A percentile compares a stretch with the other conserved stretches of the same genome.
Evolutionary conservation across 2,329 filamentous ascomycete genomes (phyloP).

Genomic region (Decorospora gaudefroyi): DNA sequence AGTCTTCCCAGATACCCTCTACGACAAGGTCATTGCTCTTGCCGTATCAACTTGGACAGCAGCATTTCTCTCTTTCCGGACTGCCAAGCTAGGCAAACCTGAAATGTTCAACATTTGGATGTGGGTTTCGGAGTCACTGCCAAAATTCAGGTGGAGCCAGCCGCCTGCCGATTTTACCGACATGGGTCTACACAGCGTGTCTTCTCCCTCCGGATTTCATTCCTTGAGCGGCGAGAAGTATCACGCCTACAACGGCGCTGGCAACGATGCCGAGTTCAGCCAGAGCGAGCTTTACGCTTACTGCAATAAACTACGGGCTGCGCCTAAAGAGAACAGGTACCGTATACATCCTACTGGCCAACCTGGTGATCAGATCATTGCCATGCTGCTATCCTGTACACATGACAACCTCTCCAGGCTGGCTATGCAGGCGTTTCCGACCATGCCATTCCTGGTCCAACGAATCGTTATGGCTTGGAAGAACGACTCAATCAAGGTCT

Average conservation of each 20-base stretch:
- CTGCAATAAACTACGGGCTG: slow-evolving; percentile 50
- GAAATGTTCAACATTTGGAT: slow-evolving; percentile 34
- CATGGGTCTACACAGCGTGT: slow-evolving; percentile 33
- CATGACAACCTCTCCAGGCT: slow-evolving; percentile 41
- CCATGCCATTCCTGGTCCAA: slow-evolving; percentile 40
- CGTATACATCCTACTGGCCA: slow-evolving; percentile 48
- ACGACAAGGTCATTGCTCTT: slow-evolving; percentile 55
- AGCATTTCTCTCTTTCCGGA: slow-evolving; percentile 55
- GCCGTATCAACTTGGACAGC: slow-evolving; percentile 58
- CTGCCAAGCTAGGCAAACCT: slow-evolving; percentile 56
- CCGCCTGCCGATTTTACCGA: slow-evolving; percentile 23
- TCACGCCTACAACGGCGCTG: slow-evolving; percentile 53
- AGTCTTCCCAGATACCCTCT: slow-evolving; percentile 49
- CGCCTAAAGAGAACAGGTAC: slow-evolving; percentile 51
- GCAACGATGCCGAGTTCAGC: slow-evolving; percentile 54
- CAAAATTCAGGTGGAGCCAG: slow-evolving; percentile 16
- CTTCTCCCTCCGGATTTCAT: slow-evolving; percentile 25
- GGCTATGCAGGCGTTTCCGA: slow-evolving; percentile 53
- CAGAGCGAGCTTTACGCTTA: slow-evolving; percentile 57
- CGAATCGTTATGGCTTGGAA: slow-evolving; percentile 42
- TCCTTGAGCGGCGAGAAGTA: slow-evolving; percentile 39
- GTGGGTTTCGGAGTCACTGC: slow-evolving; percentile 37
- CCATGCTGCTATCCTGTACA: slow-evolving; percentile 48
- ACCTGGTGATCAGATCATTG: slow-evolving; percentile 53
- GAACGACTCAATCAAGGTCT: slow-evolving; percentile 39